Percentiles rank a stretch among this genome's conserved stretches.
These are phyloP conservation scores for Phytopythium montanum DNA, from an alignment of 352 stramenopile genomes.

Conservation along the genomic window DNA sequence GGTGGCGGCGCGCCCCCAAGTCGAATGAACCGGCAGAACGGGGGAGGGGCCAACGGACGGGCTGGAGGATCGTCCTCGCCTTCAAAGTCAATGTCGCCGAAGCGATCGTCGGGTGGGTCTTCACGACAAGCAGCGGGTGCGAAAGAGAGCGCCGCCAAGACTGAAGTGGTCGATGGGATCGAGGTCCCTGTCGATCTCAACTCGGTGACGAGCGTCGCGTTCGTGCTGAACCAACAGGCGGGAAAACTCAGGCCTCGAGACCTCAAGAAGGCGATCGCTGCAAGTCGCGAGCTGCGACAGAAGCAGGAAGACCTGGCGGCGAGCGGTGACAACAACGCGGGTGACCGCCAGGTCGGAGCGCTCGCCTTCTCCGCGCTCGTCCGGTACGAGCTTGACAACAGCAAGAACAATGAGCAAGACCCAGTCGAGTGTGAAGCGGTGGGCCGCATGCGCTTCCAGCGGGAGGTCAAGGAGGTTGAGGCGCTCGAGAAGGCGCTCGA, in stretches of 20 bases:
- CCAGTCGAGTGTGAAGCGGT: conserved; percentile 15
- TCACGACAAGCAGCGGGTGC: background rate
- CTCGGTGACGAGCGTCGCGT: conserved; percentile 64
- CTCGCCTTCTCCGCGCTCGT: conserved; percentile 56
- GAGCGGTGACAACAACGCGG: conserved; percentile 7
- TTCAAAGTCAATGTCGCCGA: conserved; percentile 1
- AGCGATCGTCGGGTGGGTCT: background rate
- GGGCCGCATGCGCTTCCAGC: conserved; percentile 82
- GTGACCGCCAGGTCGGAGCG: conserved; percentile 12
- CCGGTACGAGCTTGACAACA: conserved; percentile 39
- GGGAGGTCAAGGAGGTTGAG: conserved; percentile 72
- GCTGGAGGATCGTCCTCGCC: background rate
- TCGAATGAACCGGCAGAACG: conserved; percentile 2
- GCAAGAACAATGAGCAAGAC: conserved; percentile 1
- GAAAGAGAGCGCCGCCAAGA: background rate
- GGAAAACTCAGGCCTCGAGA: conserved; percentile 90
- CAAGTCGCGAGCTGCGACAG: conserved; percentile 59
- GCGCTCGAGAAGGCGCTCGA: conserved; percentile 77
- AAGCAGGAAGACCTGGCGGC: conserved; percentile 53
- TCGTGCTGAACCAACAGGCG: conserved; percentile 84
- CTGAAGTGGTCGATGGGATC: conserved; percentile 45
- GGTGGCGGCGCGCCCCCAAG: background rate
- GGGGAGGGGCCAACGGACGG: background rate
- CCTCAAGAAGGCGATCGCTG: conserved; percentile 84
- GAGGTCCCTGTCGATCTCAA: conserved; percentile 68